Evolutionary conservation across 805 yeast genomes (phyloP).

Genomic region (Hanseniaspora hatyaiensis): DNA sequence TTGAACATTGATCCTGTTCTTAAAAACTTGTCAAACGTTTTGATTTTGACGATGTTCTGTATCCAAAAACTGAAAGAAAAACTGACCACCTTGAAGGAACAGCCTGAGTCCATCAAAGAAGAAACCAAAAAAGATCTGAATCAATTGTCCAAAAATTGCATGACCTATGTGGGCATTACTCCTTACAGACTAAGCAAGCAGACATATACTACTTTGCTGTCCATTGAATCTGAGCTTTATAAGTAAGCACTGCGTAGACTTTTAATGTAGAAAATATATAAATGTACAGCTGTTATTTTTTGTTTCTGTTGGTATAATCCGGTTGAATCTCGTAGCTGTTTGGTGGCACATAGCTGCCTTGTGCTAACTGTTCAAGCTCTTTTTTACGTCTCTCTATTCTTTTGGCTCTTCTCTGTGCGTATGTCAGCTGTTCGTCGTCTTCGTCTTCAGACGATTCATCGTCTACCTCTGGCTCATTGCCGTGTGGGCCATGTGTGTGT

Average conservation of each 20-base stretch:
- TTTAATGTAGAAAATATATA: no score
- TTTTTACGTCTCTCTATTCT: constrained; percentile 29
- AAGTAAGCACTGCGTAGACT: no score
- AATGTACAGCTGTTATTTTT: constrained; percentile 17
- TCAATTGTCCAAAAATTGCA: constrained; percentile 68
- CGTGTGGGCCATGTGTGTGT: constrained; percentile 19
- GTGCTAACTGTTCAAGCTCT: constrained; percentile 23
- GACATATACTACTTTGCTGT: constrained; percentile 58
- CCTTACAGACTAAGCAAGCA: constrained; percentile 85
- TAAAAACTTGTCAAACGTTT: constrained; percentile 65
- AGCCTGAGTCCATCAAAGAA: constrained; percentile 32
- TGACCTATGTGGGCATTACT: constrained; percentile 90
- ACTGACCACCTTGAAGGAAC: constrained; percentile 16
- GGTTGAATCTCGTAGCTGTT: constrained; percentile 90
- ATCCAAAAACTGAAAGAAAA: constrained; percentile 47
- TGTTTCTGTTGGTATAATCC: constrained; percentile 31
- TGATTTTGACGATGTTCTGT: constrained; percentile 72
- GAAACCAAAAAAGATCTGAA: constrained; percentile 46
- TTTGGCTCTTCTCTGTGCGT: constrained; percentile 28
- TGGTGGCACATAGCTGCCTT: constrained; percentile 35
- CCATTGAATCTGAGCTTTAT: constrained; percentile 40
- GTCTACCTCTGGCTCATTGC: constrained; percentile 7
- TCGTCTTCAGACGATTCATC: constrained; percentile 31
- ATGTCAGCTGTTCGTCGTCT: constrained; percentile 27
- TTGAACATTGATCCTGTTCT: constrained; percentile 36